Evolutionary conservation across 2,329 filamentous ascomycete genomes (phyloP).

Genomic region (Xylaria polymorpha): DNA sequence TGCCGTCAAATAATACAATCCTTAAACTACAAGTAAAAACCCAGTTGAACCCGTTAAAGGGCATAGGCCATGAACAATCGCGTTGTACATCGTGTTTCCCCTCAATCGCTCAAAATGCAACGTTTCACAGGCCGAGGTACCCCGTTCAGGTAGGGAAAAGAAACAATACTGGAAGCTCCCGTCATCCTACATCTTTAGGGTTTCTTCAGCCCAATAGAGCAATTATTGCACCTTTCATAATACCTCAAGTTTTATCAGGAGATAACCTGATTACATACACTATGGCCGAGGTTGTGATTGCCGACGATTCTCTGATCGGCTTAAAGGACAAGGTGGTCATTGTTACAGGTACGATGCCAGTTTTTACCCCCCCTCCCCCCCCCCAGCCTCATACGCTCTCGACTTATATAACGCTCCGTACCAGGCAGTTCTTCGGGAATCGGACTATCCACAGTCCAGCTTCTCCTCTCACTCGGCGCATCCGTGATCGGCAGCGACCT

Average conservation of each 20-base stretch:
- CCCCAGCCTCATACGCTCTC: background rate
- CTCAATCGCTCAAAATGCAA: no score
- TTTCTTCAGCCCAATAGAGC: background rate
- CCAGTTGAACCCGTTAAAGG: background rate
- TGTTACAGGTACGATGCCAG: constrained; percentile 58
- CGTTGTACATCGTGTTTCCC: no score
- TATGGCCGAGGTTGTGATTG: constrained; percentile 60
- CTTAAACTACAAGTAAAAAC: background rate
- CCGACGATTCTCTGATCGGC: constrained; percentile 55
- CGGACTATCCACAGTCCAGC: constrained; percentile 65
- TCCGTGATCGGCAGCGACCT: constrained; percentile 67
- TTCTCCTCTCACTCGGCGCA: constrained; percentile 64
- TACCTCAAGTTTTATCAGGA: background rate
- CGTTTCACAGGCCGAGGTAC: no score
- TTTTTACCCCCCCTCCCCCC: background rate
- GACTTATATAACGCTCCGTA: background rate
- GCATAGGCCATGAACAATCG: no score
- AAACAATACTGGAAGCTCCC: background rate
- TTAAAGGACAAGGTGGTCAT: constrained; percentile 64
- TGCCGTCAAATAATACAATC: background rate
- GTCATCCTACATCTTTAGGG: background rate
- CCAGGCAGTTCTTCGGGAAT: constrained; percentile 70
- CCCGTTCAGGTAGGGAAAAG: no score
- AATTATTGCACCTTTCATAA: background rate
- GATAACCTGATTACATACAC: constrained; percentile 18